phyloP scores from a whole-genome alignment of 805 yeast genomes.

The Yarrowia deformans region DNA sequence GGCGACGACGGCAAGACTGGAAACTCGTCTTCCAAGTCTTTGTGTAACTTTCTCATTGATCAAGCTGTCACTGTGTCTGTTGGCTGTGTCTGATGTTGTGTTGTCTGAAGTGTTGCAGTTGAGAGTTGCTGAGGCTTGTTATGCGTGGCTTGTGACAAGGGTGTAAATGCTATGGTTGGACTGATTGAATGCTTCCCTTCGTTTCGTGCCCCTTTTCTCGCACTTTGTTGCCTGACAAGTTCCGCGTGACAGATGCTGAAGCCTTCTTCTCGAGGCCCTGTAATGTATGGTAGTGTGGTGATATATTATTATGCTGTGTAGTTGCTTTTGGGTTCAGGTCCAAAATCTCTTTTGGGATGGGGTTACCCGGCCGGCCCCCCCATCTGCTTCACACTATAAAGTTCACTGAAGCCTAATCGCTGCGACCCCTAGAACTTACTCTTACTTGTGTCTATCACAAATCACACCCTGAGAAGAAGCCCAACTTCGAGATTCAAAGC shows the following conservation, averaged over 20 bases:
- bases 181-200: neutral
- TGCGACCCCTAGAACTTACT: conserved; percentile 13
- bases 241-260: neutral
- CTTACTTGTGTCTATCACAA: neutral
- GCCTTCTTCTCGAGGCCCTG: neutral
- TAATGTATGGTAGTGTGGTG: conserved; percentile 14
- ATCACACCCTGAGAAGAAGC: neutral
- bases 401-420: conserved; percentile 29
- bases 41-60: conserved; percentile 27
- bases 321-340: conserved; percentile 28
- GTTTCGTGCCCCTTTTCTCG: neutral
- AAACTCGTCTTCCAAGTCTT: conserved; percentile 37
- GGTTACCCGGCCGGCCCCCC: conserved; percentile 13
- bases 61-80: neutral
- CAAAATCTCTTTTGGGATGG: conserved; percentile 30
- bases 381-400: neutral
- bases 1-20: conserved; percentile 36
- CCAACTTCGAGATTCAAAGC: neutral
- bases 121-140: neutral
- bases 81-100: too few relatives aligned
- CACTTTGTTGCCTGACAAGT: neutral
- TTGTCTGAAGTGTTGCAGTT: neutral
- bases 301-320: conserved; percentile 25
- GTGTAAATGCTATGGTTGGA: neutral
- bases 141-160: neutral